Evolutionary conservation across 2,329 filamentous ascomycete genomes (phyloP), one percentile per base, ranked within the genome.

Genomic region (Grosmannia penicillata): DNA sequence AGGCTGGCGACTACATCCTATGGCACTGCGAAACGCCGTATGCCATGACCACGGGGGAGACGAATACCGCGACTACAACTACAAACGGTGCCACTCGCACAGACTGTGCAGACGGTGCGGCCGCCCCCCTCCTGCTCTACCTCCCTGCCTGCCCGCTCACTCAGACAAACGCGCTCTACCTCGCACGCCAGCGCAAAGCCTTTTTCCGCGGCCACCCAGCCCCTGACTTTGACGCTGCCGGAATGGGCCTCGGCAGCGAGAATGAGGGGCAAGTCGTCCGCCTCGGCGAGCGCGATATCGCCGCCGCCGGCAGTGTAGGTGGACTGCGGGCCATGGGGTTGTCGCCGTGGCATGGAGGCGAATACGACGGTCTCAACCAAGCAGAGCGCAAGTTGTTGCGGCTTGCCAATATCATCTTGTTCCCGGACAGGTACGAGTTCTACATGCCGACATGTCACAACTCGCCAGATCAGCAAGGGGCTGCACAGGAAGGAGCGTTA

Each of bases 1-100:
- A 66, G 43, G 61, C 66, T 0, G 69, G 69, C 47, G 69, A 72
- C 56, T 73, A 73, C 49, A 68, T 73, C 43, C 55, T 73, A 46
- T 73, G 69, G 69, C 69, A 73, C 48, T 68, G 68, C 18, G 69
- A 73, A 45, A 61, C 71, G 43, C 63, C 68, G 8, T 73, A 72
- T 51, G 67, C 69, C 47, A 68, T 73, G 49, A 62, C 62, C 45
- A 66, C 67, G 43, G 30, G 68, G 68, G 51, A 36, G 10, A 13
- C 24, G 7, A 25, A 10, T 1, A 62, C 61, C 40, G 63, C 58
- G 45, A 50, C 56, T 45, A 54, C 53, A 37, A 52, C 46, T 27
- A 53, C 41, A 38, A 50, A 51, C 31, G 52, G 54, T 7, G 53
- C 56, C 33, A 61, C 53, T 3, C 38, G n/a, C n/a, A n/a, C n/a